Percentiles rank a stretch among this genome's conserved stretches.
Evolutionary conservation across 345 rosid genomes (phyloP).

Genomic region (Stellera chamaejasme): DNA sequence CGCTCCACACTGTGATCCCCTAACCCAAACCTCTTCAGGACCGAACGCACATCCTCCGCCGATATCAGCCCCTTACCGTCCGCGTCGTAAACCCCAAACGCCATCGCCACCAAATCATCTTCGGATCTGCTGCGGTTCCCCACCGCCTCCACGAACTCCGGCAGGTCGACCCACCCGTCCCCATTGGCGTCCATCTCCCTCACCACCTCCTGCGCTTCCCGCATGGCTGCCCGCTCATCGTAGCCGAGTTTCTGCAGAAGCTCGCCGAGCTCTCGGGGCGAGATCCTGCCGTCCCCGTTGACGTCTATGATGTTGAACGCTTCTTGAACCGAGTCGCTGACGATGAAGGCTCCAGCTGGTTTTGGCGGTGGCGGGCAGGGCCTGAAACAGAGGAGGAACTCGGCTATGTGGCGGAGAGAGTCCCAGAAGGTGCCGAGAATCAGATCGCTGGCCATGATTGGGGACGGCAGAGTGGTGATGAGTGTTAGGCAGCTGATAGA

Average conservation of each 20-base stretch:
- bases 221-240: conserved; percentile 20
- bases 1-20: conserved; percentile 25
- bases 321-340: conserved; percentile 9
- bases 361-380: not conserved
- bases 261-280: conserved; percentile 30
- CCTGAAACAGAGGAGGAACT: conserved; percentile 3
- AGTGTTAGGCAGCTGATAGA: no score
- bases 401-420: conserved; percentile 11
- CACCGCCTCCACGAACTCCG: conserved; percentile 28
- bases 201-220: conserved; percentile 33
- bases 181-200: conserved; percentile 36
- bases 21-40: conserved; percentile 26
- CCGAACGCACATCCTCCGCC: conserved; percentile 31
- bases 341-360: not conserved
- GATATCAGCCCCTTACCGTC: conserved; percentile 43
- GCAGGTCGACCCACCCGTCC: conserved; percentile 38
- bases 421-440: conserved; percentile 6
- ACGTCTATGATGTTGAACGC: conserved; percentile 39
- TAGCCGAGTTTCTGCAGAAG: conserved; percentile 27
- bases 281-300: conserved; percentile 44
- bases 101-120: conserved; percentile 30
- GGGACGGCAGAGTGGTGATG: no score
- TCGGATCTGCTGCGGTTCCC: not conserved
- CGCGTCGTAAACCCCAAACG: conserved; percentile 32
- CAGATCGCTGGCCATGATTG: no score